Conservation (phyloP, 345 rosid species). For the Clausena lansium region DNA sequence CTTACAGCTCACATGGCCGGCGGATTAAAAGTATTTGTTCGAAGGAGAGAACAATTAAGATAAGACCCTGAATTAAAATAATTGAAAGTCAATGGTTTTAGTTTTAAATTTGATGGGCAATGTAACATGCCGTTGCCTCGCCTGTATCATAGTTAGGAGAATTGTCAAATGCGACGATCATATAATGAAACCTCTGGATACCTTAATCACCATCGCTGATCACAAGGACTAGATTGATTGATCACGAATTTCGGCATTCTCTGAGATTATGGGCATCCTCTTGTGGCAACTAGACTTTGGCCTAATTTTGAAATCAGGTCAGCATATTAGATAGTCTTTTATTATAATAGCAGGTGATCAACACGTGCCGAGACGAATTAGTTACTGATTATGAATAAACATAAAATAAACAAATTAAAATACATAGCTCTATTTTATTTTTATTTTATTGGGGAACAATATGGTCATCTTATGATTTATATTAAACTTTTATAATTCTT, state of each 20-base stretch:
- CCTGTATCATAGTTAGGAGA: background rate
- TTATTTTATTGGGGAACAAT: too few relatives aligned
- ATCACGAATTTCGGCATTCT: background rate
- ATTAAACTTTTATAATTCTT: too few relatives aligned
- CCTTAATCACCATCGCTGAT: background rate
- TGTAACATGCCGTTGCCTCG: constrained; percentile 6
- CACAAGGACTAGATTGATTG: background rate
- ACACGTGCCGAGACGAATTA: too few relatives aligned
- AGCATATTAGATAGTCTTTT: too few relatives aligned
- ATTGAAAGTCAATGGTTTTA: constrained; percentile 11
- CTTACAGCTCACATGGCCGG: constrained; percentile 67
- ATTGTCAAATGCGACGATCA: background rate
- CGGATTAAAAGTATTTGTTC: constrained; percentile 50
- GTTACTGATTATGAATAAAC: too few relatives aligned
- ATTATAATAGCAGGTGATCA: too few relatives aligned
- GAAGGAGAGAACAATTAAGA: constrained; percentile 31
- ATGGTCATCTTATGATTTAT: too few relatives aligned
- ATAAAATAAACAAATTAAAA: too few relatives aligned
- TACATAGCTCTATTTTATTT: too few relatives aligned
- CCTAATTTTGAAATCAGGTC: background rate
- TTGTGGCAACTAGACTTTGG: background rate
- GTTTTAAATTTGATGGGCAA: background rate
- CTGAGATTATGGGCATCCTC: background rate
- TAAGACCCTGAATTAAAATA: background rate
- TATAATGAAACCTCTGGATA: constrained; percentile 1